Percentiles rank a stretch among this genome's conserved stretches.
phyloP scores from a whole-genome alignment of 805 yeast species.

The Candida sithepensis region DNA sequence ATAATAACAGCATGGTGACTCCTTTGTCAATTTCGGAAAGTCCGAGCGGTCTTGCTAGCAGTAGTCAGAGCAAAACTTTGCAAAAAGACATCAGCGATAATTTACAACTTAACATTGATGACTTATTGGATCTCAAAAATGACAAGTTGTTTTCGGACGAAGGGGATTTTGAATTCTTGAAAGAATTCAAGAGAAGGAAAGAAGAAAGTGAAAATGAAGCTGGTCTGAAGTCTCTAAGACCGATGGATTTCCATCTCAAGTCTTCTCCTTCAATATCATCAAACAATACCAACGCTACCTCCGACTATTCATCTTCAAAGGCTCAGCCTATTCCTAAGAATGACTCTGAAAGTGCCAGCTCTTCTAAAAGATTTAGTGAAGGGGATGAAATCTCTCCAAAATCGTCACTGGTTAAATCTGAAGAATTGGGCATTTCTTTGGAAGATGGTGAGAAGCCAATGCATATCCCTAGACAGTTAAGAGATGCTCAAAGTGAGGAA shows the following conservation, averaged over 20 bases:
- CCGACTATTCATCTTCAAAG: slow-evolving; percentile 1
- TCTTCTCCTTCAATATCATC: slow-evolving; percentile 23
- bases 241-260: slow-evolving; percentile 17
- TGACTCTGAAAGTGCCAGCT: background rate
- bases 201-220: slow-evolving; percentile 1
- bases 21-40: slow-evolving; percentile 24
- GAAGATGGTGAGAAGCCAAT: background rate
- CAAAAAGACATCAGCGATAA: slow-evolving; percentile 4
- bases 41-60: slow-evolving; percentile 8
- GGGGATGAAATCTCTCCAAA: slow-evolving; percentile 1
- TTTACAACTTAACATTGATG: slow-evolving; percentile 21
- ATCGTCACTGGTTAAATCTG: background rate
- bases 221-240: slow-evolving; percentile 4
- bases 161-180: slow-evolving; percentile 21
- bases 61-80: slow-evolving; percentile 1
- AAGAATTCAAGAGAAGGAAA: slow-evolving; percentile 9
- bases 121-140: slow-evolving; percentile 23
- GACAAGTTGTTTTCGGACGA: slow-evolving; percentile 22
- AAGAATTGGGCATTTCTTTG: background rate
- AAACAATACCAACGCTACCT: slow-evolving; percentile 19
- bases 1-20: slow-evolving; percentile 13
- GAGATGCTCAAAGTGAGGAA: background rate
- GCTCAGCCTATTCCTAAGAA: background rate
- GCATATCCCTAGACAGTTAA: too few relatives aligned
- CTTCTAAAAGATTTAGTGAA: background rate